Evolutionary conservation across 2,329 filamentous ascomycete species (phyloP), one percentile per base, ranked within the genome.

Genomic region (Monosporascus sp.): DNA sequence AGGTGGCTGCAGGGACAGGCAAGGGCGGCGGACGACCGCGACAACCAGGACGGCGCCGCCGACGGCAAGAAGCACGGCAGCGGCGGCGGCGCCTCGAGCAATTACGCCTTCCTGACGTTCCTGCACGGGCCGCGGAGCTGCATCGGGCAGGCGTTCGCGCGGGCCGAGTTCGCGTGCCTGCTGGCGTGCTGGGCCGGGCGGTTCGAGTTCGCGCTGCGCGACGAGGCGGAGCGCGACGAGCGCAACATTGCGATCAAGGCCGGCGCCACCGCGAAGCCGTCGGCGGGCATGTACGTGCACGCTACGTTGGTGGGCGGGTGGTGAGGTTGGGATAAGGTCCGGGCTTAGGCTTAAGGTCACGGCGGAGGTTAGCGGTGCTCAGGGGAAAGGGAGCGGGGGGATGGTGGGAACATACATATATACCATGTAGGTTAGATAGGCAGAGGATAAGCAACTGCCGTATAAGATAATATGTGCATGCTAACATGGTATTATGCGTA

Each of bases 91-190:
- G 87, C 89, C 1, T 75, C 78, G 17, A 89, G 80, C 60, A 94
- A 93, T 69, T 96, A 87, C 67, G 81, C 86, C 1, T 86, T 88
- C 62, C 67, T 93, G 71, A 93, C 89, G 0, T 96, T 96, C 71
- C 69, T 96, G 54, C 90, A 96, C 67, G 92, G 92, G 0, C 90
- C 91, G 2, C 76, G 91, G 50, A 88, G 86, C 65, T 96, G 92
- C 66, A 96, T 96, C 61, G 92, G 91, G 0, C 81, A 86, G 69
- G 77, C 77, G 2, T 96, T 96, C 71, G 88, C 92, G 0, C 87
- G 84, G 66, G 83, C 87, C 1, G 93, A 97, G 75, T 89, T 96
- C 70, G 90, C 89, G 8, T 93, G 88, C 65, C 72, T 97, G 57
- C 67, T 97, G 47, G 91, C 90, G 22, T 79, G 82, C 8, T 84